Base-by-base conservation (phyloP, 1,139 yeast genomes). In the Sugiyamaella grinbergsii region DNA sequence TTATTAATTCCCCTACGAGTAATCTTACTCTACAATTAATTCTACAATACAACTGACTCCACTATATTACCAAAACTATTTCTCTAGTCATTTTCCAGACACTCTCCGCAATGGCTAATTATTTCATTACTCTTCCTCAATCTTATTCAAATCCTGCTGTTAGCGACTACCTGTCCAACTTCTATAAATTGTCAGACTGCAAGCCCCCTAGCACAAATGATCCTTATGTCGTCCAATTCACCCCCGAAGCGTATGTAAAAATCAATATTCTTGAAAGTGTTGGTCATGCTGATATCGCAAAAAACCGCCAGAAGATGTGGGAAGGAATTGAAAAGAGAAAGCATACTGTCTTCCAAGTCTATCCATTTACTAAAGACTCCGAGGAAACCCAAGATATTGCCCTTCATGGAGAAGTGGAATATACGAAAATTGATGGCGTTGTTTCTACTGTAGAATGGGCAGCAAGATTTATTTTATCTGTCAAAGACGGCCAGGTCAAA, bases 121-220 rank as follows among this genome's bases (percentile, higher is more conserved):
- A 60, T 59, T 22, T 55, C 50, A 34, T 38, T 33, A 37, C 31
- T 15, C 22, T 29, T 26, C 52, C 52, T 4, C 23, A 39, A 5
- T 11, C 37, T 1, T 51, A 47, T 33, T 33, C 33, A 11, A 51
- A 51, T 22, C 10, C 13, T 24, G 34, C 39, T 5, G 49, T 51
- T 8, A 15, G 33, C 11, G 42, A 38, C 7, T 51, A 47, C 19
- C 11, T 51, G 34, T 19, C 18, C n/a, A 37, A 31, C 19, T 51
- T 51, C 37, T 51, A 51, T 24, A 39, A 32, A 28, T 6, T 31
- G 7, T 45, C 50, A 4, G 54, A 51, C 28, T 13, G 16, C 8
- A 42, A 18, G 24, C 54, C 54, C 10, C 47, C 52, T 16, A 15
- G 7, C 10, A 34, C n/a, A 1, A 10, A 24, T 1, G 51, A 47